Base-by-base conservation (phyloP, 192 early-diverging fungal genomes). In the Coemansia sp. region DNA sequence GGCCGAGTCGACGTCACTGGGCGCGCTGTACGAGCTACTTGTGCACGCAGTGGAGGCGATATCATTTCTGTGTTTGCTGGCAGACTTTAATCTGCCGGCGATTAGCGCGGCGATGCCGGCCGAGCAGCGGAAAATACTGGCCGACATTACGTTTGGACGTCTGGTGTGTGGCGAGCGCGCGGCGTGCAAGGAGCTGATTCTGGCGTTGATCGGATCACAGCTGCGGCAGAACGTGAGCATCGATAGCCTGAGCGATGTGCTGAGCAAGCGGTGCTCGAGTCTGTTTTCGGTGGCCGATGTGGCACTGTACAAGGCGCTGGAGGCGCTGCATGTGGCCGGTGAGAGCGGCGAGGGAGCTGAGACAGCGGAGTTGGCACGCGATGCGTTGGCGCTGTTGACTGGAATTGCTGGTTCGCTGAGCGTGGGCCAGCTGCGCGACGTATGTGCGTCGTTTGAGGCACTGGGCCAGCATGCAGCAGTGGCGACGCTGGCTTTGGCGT, bases 261-360 rank as follows among this genome's bases (percentile, higher is more conserved):
- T 92, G 49, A 82, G 84, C 63, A 68, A 83, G 21, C 78, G 82
- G 11, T 92, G 91, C 66, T 79, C 84, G 31, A 75, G 82, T 0
- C 84, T 92, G 63, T 91, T 88, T 66, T 82, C 74, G 14, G 60
- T 79, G 1, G 74, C 81, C 10, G 90, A 92, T 62, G 85, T 90
- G 22, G 70, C 85, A 1, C 71, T 90, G 47, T 90, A 86, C 74
- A 81, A 85, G 74, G 87, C 85, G 3, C 68, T 85, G 3, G 87
- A 88, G 73, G 55, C 71, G 21, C 60, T 87, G 21, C 79, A 83
- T 55, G 72, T 75, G 36, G 81, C 87, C 1, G 68, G 67, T 20
- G 80, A 84, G 2, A 72, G 69, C 12, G 66, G 68, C 4, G 85
- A 87, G 46, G 79, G 71, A 9, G 53, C 76, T 7, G 82, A 86